Evolutionary conservation across 1,284 basidiomycete genomes (phyloP), one percentile per base, ranked within the genome.

Genomic region (Singerocomus inundabilis): DNA sequence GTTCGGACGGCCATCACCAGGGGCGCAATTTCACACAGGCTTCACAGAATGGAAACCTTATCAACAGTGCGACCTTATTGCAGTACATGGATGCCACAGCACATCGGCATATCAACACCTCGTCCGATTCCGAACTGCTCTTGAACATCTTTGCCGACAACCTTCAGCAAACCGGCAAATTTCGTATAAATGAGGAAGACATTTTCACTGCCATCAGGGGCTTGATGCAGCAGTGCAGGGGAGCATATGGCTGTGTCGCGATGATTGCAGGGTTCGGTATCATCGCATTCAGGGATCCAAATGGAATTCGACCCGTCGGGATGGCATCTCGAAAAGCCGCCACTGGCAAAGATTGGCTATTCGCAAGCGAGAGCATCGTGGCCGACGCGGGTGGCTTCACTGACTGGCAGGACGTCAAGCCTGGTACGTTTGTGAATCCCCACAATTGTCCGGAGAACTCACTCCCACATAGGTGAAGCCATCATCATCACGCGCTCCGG

Each of bases 221-320:
- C 28, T 79, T 98, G 68, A 98, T 97, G 90, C 74, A 80, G 53
- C 85, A 93, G 59, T 88, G 85, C 66, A 88, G 82, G 63, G 97
- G 97, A 50, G 96, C 92, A 4, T 99, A 98, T 72, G 95, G 95
- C 1, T 98, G 96, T 67, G 88, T 95, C 18, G 94, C 91, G 25
- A 98, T 99, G 96, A 82, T 99, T 33, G 97, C 97, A 37, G 97
- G 97, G 35, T 99, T 99, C 70, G 97, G 97, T 6, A 89, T 99
- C 59, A 95, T 99, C 64, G 97, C 92, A 1, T 99, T 99, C 78
- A 82, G 97, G 55, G 97, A 99, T 70, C 97, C 96, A n/a, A 98
- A 98, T 68, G 96, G 96, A 49, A 98, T 99, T 59, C 82, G 96
- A 32, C 97, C 96, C 1, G 75, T 94, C 24, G 94, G 94, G 3